Evolutionary conservation across 306 rosid genomes (phyloP), one percentile per base, ranked within the genome.

Genomic region (Mimosa bimucronata): DNA sequence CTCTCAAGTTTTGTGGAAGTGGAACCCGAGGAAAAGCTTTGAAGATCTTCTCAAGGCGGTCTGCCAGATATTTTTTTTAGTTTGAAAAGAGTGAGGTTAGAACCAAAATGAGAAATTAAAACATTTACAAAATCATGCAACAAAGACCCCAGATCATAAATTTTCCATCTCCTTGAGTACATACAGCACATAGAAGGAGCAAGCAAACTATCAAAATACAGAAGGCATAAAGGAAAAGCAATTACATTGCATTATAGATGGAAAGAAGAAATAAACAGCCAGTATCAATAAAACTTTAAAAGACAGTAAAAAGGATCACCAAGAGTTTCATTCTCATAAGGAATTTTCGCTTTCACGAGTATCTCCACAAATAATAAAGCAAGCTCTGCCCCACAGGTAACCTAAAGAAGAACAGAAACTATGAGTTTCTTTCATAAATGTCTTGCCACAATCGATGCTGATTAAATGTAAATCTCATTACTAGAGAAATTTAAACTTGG

Each of bases 311-410:
- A 83, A 78, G 81, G 78, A 97, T 77, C 81, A 96, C 99, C 98
- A 80, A 91, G 90, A 77, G 79, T 84, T 86, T 89, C 89, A 40
- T 84, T 85, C 18, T 84, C 81, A 75, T 81, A 96, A 80, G 93
- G 92, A 80, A 90, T 61, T 82, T 86, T 89, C 65, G 94, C 98
- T 85, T 96, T 96, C 62, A 85, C 89, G 75, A 96, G 91, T 57
- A 88, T 90, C 75, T 93, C 99, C 79, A 96, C 99, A 81, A 87
- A 96, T 77, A 93, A 79, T 53, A 89, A 87, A 85, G 99, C 96
- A 81, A 96, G 92, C 84, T 96, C 99, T 66, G 97, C 92, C 75
- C 99, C 99, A 80, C 99, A 96, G 28, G 93, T 93, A 83, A 96
- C 89, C 99, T 96, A 88, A 77, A 34, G 67, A 77, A 34, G 67